A percentile compares a stretch with the other conserved stretches of the same genome.
phyloP scores from a whole-genome alignment of 75 land plant species.

The Chamaecyparis obtusa region DNA sequence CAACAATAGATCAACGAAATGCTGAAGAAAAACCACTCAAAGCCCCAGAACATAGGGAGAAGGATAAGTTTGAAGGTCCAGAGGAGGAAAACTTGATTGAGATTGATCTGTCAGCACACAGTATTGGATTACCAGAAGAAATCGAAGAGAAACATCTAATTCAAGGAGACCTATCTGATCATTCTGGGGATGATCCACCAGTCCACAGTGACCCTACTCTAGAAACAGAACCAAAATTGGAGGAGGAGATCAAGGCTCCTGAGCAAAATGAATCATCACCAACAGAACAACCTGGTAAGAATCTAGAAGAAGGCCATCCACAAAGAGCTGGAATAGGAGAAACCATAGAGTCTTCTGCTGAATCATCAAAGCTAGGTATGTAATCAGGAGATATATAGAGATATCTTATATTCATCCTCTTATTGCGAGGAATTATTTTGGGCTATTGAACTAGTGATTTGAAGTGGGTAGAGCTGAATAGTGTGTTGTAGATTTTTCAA shows the following conservation, averaged over 20 bases:
- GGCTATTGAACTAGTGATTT: neutral
- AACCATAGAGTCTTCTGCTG: neutral
- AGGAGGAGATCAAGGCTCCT: neutral
- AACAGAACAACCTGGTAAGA: neutral
- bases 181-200: neutral
- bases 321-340: neutral
- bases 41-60: neutral
- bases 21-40: neutral
- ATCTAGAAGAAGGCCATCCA: neutral
- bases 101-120: neutral
- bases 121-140: neutral
- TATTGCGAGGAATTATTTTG: neutral
- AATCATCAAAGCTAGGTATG: neutral
- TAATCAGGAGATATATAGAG: neutral
- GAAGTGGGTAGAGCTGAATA: neutral
- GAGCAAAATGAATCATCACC: neutral
- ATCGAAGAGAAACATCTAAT: neutral
- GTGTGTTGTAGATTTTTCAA: neutral
- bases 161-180: neutral
- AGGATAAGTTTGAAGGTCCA: neutral
- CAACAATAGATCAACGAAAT: neutral
- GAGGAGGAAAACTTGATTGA: constrained; percentile 6
- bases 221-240: neutral
- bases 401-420: neutral
- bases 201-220: neutral